These are phyloP conservation scores for Glonium stellatum DNA, from an alignment of 495 filamentous ascomycete genomes.

Conservation along the genomic window DNA sequence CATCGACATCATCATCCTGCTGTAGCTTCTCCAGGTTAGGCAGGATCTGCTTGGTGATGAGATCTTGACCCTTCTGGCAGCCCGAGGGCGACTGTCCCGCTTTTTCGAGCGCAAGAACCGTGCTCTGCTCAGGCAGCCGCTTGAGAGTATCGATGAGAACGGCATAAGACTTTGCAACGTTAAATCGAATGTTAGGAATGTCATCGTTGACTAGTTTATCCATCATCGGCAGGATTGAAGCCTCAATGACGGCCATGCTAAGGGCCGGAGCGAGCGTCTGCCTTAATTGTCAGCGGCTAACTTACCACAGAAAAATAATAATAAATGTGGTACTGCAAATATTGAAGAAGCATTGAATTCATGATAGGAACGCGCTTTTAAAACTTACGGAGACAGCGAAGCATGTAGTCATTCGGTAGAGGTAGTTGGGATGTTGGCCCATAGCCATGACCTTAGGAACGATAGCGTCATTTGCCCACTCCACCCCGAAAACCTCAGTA, in stretches of 20 bases:
- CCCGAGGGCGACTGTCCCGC: conserved; percentile 50
- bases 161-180: conserved; percentile 94
- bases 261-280: conserved; percentile 92
- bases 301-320: neutral
- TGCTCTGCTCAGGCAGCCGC: conserved; percentile 80
- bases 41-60: conserved; percentile 81
- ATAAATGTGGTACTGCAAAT: no score
- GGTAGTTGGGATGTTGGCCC: conserved; percentile 95
- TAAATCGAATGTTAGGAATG: conserved; percentile 98
- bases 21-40: conserved; percentile 91
- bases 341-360: no score
- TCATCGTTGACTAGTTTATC: conserved; percentile 86
- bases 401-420: conserved; percentile 98
- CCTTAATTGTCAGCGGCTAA: conserved; percentile 30
- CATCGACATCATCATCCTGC: conserved; percentile 94
- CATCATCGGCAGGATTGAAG: conserved; percentile 90
- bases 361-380: no score
- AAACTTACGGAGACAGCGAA: conserved; percentile 88
- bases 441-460: conserved; percentile 98
- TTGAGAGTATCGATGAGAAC: conserved; percentile 82
- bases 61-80: conserved; percentile 66
- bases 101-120: conserved; percentile 77
- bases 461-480: conserved; percentile 95
- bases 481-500: conserved; percentile 95
- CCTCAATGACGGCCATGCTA: conserved; percentile 82